A percentile compares a stretch with the other conserved stretches of the same genome.
Conservation (phyloP, 2,329 filamentous ascomycete genomes). For the Epicoccum sorghinum region DNA sequence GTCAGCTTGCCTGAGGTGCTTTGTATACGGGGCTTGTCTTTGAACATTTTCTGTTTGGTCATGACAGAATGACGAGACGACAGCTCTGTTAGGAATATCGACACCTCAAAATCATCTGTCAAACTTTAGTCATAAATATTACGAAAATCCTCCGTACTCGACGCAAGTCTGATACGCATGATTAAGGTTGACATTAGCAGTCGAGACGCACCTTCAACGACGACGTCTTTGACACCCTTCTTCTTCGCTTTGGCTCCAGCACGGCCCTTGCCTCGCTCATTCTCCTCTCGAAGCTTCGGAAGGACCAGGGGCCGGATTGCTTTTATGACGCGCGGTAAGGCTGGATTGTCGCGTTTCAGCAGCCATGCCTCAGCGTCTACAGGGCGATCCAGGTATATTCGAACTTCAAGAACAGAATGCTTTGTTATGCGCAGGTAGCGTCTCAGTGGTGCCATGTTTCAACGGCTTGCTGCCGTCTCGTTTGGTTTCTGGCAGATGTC, state of each 20-base stretch:
- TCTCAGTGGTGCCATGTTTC: constrained; percentile 80
- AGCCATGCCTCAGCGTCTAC: constrained; percentile 83
- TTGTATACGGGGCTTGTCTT: constrained; percentile 51
- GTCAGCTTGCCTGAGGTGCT: constrained; percentile 56
- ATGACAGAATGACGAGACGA: constrained; percentile 84
- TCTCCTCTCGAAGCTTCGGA: constrained; percentile 90
- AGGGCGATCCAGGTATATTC: constrained; percentile 94
- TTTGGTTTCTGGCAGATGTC: constrained; percentile 8
- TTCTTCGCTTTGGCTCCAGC: constrained; percentile 66
- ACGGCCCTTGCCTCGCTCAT: constrained; percentile 66
- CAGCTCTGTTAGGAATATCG: constrained; percentile 89
- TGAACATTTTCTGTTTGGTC: constrained; percentile 78
- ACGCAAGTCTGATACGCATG: background rate
- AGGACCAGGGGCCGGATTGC: constrained; percentile 84
- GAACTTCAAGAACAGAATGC: constrained; percentile 93
- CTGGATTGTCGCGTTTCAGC: constrained; percentile 74
- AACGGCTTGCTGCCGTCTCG: background rate
- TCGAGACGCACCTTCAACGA: constrained; percentile 70
- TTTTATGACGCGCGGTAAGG: constrained; percentile 82
- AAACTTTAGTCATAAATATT: constrained; percentile 21
- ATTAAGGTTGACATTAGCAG: background rate
- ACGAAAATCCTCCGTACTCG: constrained; percentile 12
- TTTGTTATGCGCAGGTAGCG: constrained; percentile 91
- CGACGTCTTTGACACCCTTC: constrained; percentile 88
- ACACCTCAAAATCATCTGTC: constrained; percentile 94